Evolutionary conservation across 805 yeast genomes (phyloP).

Genomic region (Starmera dryadoides): DNA sequence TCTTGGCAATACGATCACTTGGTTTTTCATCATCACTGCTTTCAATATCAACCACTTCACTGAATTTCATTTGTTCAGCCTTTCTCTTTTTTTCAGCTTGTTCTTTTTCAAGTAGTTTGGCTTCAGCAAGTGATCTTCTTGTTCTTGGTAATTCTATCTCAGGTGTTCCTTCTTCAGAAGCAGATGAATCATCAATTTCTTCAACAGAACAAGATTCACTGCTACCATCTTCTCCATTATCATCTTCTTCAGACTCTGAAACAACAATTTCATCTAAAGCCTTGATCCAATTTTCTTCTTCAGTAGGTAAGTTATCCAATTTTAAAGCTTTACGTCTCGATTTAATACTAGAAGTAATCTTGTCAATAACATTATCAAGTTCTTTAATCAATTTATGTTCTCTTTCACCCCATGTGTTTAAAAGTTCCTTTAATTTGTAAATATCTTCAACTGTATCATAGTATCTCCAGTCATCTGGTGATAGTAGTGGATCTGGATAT

Average conservation of each 20-base stretch:
- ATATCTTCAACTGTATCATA: conserved; percentile 58
- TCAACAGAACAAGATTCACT: conserved; percentile 4
- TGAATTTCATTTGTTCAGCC: conserved; percentile 14
- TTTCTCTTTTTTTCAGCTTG: conserved; percentile 7
- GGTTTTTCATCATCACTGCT: conserved; percentile 22
- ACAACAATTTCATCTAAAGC: conserved; percentile 30
- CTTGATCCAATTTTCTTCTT: conserved; percentile 32
- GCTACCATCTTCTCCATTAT: conserved; percentile 15
- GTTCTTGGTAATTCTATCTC: conserved; percentile 14
- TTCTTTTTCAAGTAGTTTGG: conserved; percentile 8
- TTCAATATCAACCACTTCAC: background rate
- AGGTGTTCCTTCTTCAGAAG: conserved; percentile 3
- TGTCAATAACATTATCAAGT: conserved; percentile 42
- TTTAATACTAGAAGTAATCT: conserved; percentile 44
- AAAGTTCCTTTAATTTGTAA: conserved; percentile 50
- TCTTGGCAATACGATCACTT: conserved; percentile 27
- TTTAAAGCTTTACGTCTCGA: conserved; percentile 52
- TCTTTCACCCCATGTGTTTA: conserved; percentile 68
- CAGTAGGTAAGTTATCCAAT: conserved; percentile 33
- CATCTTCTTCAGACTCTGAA: conserved; percentile 23
- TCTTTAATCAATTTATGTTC: conserved; percentile 65
- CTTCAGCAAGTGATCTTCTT: conserved; percentile 18
- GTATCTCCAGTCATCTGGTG: conserved; percentile 59
- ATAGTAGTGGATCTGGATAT: conserved; percentile 44
- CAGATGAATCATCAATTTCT: conserved; percentile 5